phyloP scores from a whole-genome alignment of 2,329 filamentous ascomycete species.

The Ceratocystis ficicola region DNA sequence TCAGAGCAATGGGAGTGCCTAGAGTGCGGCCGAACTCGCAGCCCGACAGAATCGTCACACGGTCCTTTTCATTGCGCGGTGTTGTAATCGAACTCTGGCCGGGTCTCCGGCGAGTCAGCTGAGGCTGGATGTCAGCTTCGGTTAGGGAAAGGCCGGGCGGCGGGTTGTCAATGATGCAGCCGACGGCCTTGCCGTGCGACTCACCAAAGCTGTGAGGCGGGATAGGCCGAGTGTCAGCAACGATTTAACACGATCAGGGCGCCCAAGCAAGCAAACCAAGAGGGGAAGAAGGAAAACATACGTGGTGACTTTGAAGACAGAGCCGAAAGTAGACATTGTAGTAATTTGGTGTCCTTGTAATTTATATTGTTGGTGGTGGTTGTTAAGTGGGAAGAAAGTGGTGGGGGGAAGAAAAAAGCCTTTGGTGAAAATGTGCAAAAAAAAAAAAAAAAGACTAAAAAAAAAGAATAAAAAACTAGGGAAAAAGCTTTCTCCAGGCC shows the following conservation, averaged over 20 bases:
- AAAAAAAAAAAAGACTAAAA: background rate
- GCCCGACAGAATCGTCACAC: constrained; percentile 82
- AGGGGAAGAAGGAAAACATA: constrained; percentile 34
- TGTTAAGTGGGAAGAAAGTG: constrained; percentile 7
- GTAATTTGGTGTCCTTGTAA: background rate
- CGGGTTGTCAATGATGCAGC: constrained; percentile 86
- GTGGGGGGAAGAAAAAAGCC: constrained; percentile 21
- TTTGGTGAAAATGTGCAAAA: constrained; percentile 1
- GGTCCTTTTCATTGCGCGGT: constrained; percentile 83
- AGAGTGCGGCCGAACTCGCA: constrained; percentile 82
- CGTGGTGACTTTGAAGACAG: constrained; percentile 72
- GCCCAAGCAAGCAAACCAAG: constrained; percentile 19
- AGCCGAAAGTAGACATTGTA: constrained; percentile 78
- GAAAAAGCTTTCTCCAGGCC: constrained; percentile 14
- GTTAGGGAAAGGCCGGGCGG: constrained; percentile 78
- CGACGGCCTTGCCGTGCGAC: constrained; percentile 84
- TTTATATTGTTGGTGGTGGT: constrained; percentile 19
- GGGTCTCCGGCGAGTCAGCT: constrained; percentile 80
- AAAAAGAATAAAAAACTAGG: background rate
- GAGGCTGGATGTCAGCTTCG: constrained; percentile 82
- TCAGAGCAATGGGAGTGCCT: constrained; percentile 78
- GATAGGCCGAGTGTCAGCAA: constrained; percentile 16
- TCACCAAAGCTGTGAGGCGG: constrained; percentile 35
- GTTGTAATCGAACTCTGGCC: constrained; percentile 86
- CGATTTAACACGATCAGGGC: background rate